A percentile compares a stretch with the other conserved stretches of the same genome.
Evolutionary conservation across 192 early-diverging fungal genomes (phyloP).

Genomic region (Rhizophagus clarus): DNA sequence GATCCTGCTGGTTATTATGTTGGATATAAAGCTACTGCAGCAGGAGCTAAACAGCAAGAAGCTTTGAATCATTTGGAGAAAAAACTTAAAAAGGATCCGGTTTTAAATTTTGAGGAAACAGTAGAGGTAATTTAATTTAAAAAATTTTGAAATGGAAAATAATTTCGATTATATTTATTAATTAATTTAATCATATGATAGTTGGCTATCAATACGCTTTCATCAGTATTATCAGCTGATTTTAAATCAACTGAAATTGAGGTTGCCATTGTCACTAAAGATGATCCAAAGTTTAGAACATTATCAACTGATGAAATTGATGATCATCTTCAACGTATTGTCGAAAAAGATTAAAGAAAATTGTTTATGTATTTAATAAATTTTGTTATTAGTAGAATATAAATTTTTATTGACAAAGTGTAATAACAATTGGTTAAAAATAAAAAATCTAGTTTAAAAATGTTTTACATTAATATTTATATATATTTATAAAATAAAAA

Average conservation of each 20-base stretch:
- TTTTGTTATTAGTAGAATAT: slow-evolving; percentile 10
- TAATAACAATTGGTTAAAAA: no score
- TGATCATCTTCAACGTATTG: slow-evolving; percentile 81
- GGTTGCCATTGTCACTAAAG: slow-evolving; percentile 83
- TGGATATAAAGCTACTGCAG: slow-evolving; percentile 94
- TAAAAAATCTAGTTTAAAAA: no score
- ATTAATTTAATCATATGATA: slow-evolving; percentile 33
- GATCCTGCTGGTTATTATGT: slow-evolving; percentile 99
- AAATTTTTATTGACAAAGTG: no score
- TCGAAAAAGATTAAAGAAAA: slow-evolving; percentile 73
- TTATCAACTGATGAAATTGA: slow-evolving; percentile 86
- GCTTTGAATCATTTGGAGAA: slow-evolving; percentile 96
- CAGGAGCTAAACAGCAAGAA: slow-evolving; percentile 95
- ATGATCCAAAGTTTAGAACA: slow-evolving; percentile 75
- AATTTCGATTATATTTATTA: neutral
- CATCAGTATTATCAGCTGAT: slow-evolving; percentile 87
- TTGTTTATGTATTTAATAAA: neutral
- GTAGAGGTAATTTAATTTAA: slow-evolving; percentile 70
- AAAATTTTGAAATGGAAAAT: neutral
- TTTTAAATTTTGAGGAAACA: slow-evolving; percentile 81
- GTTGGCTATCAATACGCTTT: slow-evolving; percentile 94
- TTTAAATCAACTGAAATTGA: slow-evolving; percentile 98
- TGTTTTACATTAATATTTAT: no score
- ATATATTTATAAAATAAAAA: no score
- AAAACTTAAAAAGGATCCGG: slow-evolving; percentile 91